Percentiles rank a stretch among this genome's conserved stretches.
These are phyloP conservation scores for Cucumis sativus DNA, from an alignment of 306 rosid species.

Conservation along the genomic window Cucumber_9930_V3 NC_026656.2:22260001-22260500, in stretches of 20 bases:
- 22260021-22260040: neutral
- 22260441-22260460: conserved; percentile 93
- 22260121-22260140: neutral
- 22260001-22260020: neutral
- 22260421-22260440: conserved; percentile 30
- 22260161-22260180: neutral
- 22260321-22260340: neutral
- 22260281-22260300: neutral
- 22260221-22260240: neutral
- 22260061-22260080: neutral
- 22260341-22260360: neutral
- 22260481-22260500: conserved; percentile 80
- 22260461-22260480: conserved; percentile 95
- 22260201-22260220: neutral
- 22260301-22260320: neutral
- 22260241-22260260: neutral
- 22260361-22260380: neutral
- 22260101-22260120: neutral
- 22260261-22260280: neutral
- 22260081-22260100: neutral
- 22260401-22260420: neutral
- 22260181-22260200: neutral
- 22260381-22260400: neutral
- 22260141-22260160: neutral
- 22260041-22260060: neutral